Percentiles rank a stretch among this genome's conserved stretches.
These are phyloP conservation scores for Haplosporangium gracile DNA, from an alignment of 192 early-diverging fungal species.

Conservation along the genomic window DNA sequence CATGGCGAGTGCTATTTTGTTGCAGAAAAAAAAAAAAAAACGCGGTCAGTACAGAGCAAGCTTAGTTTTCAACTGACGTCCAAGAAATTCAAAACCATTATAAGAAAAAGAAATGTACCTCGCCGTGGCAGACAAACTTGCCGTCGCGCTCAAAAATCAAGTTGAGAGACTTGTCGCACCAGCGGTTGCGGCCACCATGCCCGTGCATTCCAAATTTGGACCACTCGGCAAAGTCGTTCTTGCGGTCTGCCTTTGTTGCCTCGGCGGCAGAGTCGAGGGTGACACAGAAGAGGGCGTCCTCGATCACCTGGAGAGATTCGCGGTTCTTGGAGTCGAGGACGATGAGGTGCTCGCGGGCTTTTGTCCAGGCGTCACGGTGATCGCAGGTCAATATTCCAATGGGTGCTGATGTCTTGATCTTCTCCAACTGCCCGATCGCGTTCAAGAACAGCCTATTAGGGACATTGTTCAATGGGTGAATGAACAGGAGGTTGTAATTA, in stretches of 20 bases:
- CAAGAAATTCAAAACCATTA: too few species aligned
- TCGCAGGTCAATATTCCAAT: constrained; percentile 80
- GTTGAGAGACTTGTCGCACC: constrained; percentile 89
- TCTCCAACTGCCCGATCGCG: constrained; percentile 67
- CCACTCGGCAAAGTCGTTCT: constrained; percentile 61
- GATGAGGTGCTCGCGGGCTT: constrained; percentile 76
- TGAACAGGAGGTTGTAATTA: not conserved
- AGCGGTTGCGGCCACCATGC: constrained; percentile 83
- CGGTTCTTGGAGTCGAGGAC: constrained; percentile 70
- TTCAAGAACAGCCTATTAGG: constrained; percentile 34
- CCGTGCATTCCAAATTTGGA: constrained; percentile 70
- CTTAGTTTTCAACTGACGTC: too few species aligned
- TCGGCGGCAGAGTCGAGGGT: constrained; percentile 69
- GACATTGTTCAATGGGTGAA: not conserved
- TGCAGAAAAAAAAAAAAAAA: constrained; percentile 12
- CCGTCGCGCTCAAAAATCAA: constrained; percentile 83
- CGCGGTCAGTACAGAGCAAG: constrained; percentile 7
- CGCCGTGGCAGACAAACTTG: constrained; percentile 70
- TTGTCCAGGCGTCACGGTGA: constrained; percentile 88
- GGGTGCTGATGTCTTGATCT: constrained; percentile 68
- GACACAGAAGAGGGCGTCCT: constrained; percentile 81
- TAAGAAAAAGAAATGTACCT: constrained; percentile 39
- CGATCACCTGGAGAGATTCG: constrained; percentile 71
- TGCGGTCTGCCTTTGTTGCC: constrained; percentile 41
- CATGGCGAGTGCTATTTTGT: constrained; percentile 79